phyloP scores from a whole-genome alignment of 176 grass and related monocot species.

The Musa beccarii region DNA sequence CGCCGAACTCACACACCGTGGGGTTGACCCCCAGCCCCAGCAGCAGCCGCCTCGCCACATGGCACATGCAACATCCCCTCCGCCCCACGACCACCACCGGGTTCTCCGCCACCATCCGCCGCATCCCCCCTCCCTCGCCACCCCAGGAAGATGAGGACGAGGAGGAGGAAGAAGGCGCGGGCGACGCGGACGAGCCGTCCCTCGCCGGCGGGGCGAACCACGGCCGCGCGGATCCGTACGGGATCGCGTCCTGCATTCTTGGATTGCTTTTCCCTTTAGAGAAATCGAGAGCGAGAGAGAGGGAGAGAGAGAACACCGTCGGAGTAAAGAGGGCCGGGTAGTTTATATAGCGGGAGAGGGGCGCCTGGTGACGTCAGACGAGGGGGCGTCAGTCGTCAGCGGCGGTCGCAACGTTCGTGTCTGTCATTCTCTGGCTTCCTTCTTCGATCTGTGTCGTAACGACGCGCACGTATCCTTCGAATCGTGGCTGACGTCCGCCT shows the following conservation, averaged over 20 bases:
- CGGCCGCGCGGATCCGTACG: neutral
- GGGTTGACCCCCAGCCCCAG: slow-evolving; percentile 87
- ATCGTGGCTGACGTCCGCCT: neutral
- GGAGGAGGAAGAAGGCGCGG: neutral
- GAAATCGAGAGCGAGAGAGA: neutral
- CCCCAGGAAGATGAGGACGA: neutral
- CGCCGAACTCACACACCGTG: slow-evolving; percentile 58
- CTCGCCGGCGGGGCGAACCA: neutral
- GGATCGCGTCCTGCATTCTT: slow-evolving; percentile 4
- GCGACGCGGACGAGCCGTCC: too few species aligned
- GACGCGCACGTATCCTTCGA: neutral
- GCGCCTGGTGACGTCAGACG: neutral
- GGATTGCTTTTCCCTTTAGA: neutral
- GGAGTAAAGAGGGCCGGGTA: neutral
- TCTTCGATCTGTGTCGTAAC: neutral
- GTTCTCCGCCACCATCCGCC: slow-evolving; percentile 55
- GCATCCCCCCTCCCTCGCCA: slow-evolving; percentile 1
- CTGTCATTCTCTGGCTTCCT: neutral
- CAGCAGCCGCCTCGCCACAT: slow-evolving; percentile 75
- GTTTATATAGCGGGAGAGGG: neutral
- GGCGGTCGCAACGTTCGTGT: neutral
- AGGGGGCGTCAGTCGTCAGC: neutral
- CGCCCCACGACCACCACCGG: slow-evolving; percentile 61
- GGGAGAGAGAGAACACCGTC: neutral
- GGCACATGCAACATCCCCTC: slow-evolving; percentile 82